A percentile compares a stretch with the other conserved stretches of the same genome.
phyloP scores from a whole-genome alignment of 805 yeast genomes.

The Saturnispora besseyi region DNA sequence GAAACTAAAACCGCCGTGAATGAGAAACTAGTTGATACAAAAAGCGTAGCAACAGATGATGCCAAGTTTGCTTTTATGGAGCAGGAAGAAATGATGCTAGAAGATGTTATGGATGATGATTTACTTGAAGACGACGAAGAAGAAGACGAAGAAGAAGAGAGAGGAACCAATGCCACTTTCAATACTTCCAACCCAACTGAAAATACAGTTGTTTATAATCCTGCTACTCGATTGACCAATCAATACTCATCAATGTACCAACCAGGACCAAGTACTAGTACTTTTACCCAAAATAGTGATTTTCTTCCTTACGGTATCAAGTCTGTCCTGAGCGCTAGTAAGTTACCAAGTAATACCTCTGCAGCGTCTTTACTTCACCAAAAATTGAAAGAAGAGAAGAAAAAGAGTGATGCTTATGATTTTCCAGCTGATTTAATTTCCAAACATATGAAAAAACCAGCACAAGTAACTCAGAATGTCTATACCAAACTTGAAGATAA shows the following conservation, averaged over 20 bases:
- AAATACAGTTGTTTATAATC: not conserved
- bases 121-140: slow-evolving; percentile 21
- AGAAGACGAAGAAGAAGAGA: slow-evolving; percentile 4
- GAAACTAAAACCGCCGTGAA: not conserved
- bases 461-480: slow-evolving; percentile 24
- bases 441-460: slow-evolving; percentile 31
- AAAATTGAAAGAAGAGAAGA: slow-evolving; percentile 30
- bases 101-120: slow-evolving; percentile 33
- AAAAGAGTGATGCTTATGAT: slow-evolving; percentile 70
- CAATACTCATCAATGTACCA: not conserved
- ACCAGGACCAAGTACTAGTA: not conserved
- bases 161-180: not conserved
- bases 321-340: not conserved
- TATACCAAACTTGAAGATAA: slow-evolving; percentile 22
- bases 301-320: slow-evolving; percentile 3
- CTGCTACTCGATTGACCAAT: not conserved
- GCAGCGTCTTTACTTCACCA: slow-evolving; percentile 9
- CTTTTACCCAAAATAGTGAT: not conserved
- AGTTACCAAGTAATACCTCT: not conserved
- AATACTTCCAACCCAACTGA: not conserved
- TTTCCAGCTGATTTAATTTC: slow-evolving; percentile 52
- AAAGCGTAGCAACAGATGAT: slow-evolving; percentile 12
- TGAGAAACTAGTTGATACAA: not conserved
- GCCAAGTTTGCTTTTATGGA: slow-evolving; percentile 36
- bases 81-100: slow-evolving; percentile 33